Evolutionary conservation across 805 yeast genomes (phyloP), one percentile per base, ranked within the genome.

Genomic region (Hanseniaspora clermontiae): DNA sequence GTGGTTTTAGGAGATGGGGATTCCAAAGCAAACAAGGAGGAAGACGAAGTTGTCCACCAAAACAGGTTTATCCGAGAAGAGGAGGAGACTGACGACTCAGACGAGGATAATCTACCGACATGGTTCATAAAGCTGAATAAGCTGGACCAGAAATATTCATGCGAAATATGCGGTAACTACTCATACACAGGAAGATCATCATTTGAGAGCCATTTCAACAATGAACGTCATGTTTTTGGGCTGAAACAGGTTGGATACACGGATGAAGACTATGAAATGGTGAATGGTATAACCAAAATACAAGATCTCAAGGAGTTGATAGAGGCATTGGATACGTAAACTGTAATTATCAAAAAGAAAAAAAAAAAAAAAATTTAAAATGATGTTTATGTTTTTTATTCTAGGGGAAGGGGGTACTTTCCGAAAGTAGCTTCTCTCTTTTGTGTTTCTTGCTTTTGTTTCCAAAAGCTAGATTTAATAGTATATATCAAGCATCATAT

Each of bases 61-160:
- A 63, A 60, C 20, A 63, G 62, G 2, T 59, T 61, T 7, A 61
- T 59, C 5, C 67, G 62, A n/a, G 65, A 62, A 2, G 63, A 59
- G 3, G 61, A 60, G 9, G 63, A 58, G 4, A 60, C 60, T 1
- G 62, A 64, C 20, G 52, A 75, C 76, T 59, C 80, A 19, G 97
- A 90, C 68, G 97, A 97, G 0, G 77, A 76, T 43, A 97, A 97
- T 0, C 87, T 93, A 32, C 98, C 98, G 1, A 80, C 76, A 55
- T 93, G 98, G 98, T 72, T 93, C 32, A 90, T 81, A 74, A 93
- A 90, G 67, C 72, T 90, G 47, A 89, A 88, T 63, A 98, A 98
- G 0, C 73, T 90, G 11, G 85, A 85, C 57, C 76, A 79, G 45
- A 79, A 77, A 53, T 87, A 80, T 62, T 63, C 69, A 0, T 93